These are phyloP conservation scores for Acanthamoeba lenticulata DNA, from an alignment of 208 protist genomes.

Conservation along the genomic window DNA sequence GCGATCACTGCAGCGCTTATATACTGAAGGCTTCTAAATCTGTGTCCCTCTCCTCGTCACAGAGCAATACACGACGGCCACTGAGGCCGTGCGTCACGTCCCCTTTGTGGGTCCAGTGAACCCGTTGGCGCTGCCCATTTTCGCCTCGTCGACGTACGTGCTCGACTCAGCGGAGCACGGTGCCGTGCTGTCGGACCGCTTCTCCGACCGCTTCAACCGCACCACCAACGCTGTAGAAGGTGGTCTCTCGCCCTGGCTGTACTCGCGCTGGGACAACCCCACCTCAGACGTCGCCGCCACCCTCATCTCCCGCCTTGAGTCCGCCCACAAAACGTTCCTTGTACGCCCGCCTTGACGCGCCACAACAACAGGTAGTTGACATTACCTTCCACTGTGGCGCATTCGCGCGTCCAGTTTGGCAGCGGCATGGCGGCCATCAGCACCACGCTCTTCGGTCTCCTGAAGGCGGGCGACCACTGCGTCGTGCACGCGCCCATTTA, in stretches of 20 bases:
- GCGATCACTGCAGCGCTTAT: too few relatives aligned
- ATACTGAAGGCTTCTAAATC: background rate
- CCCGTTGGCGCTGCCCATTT: slow-evolving; percentile 28
- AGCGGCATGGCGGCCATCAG: slow-evolving; percentile 64
- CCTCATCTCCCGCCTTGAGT: slow-evolving; percentile 49
- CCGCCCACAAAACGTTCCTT: slow-evolving; percentile 45
- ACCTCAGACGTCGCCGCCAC: background rate
- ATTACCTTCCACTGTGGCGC: background rate
- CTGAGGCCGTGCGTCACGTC: slow-evolving; percentile 18
- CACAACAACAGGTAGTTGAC: background rate
- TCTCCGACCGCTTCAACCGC: slow-evolving; percentile 6
- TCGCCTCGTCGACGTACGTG: slow-evolving; percentile 7
- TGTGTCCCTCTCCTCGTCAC: background rate
- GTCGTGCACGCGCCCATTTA: slow-evolving; percentile 16
- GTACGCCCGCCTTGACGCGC: background rate
- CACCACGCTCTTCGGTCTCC: slow-evolving; percentile 13
- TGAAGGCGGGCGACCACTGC: slow-evolving; percentile 25
- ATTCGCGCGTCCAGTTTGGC: background rate
- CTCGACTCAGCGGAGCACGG: slow-evolving; percentile 33
- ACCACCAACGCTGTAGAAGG: background rate
- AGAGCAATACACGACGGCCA: background rate
- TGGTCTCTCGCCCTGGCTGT: slow-evolving; percentile 26
- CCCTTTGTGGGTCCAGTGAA: background rate
- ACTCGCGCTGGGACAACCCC: slow-evolving; percentile 56
- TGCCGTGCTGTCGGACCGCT: slow-evolving; percentile 13